Conservation (phyloP, 2,329 filamentous ascomycete genomes). For the Fusarium albosuccineum region DNA sequence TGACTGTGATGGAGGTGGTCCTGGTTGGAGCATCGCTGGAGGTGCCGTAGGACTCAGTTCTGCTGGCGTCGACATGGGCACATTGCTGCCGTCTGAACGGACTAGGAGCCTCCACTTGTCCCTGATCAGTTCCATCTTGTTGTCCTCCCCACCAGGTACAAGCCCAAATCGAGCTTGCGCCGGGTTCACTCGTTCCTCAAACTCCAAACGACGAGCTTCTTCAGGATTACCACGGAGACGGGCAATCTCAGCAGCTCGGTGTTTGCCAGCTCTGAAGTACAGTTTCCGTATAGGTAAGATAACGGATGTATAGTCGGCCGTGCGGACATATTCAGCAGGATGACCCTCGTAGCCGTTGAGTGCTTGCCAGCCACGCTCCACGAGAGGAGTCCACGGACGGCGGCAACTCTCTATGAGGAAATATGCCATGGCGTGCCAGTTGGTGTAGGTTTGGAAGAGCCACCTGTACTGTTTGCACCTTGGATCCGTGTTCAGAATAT, state of each 20-base stretch:
- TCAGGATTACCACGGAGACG: constrained; percentile 63
- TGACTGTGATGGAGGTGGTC: constrained; percentile 24
- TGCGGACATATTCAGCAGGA: constrained; percentile 59
- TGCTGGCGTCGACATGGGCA: constrained; percentile 29
- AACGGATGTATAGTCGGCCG: constrained; percentile 61
- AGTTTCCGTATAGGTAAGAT: constrained; percentile 68
- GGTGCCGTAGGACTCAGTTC: constrained; percentile 23
- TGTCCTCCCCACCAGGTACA: constrained; percentile 61
- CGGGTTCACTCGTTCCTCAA: constrained; percentile 60
- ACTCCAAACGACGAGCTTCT: constrained; percentile 63
- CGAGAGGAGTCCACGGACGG: constrained; percentile 62
- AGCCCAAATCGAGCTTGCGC: constrained; percentile 62
- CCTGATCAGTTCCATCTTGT: constrained; percentile 59
- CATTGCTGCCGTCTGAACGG: constrained; percentile 47
- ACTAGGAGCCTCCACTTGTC: constrained; percentile 67
- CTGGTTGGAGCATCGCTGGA: constrained; percentile 32
- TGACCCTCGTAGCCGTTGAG: constrained; percentile 56
- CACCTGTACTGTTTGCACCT: constrained; percentile 61
- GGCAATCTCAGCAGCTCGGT: constrained; percentile 64
- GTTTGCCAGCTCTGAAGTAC: constrained; percentile 64
- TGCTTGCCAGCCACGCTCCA: constrained; percentile 64
- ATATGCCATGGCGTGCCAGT: constrained; percentile 66
- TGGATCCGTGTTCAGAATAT: constrained; percentile 72
- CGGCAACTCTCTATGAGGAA: constrained; percentile 61
- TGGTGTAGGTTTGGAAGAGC: constrained; percentile 65